Evolutionary conservation across 129 eudicot genomes (phyloP).

Genomic region (Centaurea solstitialis): DNA sequence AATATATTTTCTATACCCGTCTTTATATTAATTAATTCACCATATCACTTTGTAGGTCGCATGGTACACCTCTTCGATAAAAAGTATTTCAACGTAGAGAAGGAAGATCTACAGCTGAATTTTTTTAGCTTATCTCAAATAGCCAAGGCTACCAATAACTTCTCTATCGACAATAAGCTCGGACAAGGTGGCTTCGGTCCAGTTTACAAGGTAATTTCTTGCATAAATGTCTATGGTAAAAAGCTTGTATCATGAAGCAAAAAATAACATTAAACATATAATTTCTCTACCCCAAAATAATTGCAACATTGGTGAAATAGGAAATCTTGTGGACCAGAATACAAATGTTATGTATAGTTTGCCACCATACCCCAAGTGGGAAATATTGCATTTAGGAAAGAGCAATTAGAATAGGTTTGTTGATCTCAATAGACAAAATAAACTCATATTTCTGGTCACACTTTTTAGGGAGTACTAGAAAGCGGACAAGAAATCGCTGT

Average conservation of each 20-base stretch:
- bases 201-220: constrained; percentile 23
- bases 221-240: not conserved
- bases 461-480: too few species aligned
- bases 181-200: constrained; percentile 30
- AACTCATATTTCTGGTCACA: too few species aligned
- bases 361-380: too few species aligned
- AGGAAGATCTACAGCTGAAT: constrained; percentile 27
- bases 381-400: not conserved
- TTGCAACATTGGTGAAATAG: too few species aligned
- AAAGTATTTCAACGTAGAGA: not conserved
- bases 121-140: constrained; percentile 13
- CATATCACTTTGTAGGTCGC: not conserved
- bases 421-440: too few species aligned
- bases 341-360: too few species aligned
- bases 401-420: not conserved
- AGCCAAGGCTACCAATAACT: constrained; percentile 2
- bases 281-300: too few species aligned
- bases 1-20: not conserved
- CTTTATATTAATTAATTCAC: not conserved
- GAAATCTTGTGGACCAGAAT: too few species aligned
- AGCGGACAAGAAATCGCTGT: too few species aligned
- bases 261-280: too few species aligned
- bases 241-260: too few species aligned
- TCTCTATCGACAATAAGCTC: constrained; percentile 10
- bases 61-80: not conserved